Conservation (phyloP, 805 yeast species). For the Teunomyces pallodes region DNA sequence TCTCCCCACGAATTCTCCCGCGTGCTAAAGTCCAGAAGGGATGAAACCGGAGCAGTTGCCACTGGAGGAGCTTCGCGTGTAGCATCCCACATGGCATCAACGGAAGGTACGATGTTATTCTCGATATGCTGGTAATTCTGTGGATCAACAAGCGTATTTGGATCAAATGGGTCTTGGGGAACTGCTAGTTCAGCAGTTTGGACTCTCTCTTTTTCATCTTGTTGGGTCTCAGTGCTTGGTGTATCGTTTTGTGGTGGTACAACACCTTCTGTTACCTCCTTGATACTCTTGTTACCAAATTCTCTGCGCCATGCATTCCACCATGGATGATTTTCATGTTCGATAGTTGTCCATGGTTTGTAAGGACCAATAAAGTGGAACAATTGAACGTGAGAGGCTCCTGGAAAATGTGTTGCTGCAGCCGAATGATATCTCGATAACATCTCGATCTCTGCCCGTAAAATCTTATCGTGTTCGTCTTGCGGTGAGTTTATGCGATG, state of each 20-base stretch:
- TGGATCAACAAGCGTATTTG: conserved; percentile 29
- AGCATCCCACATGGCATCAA: conserved; percentile 44
- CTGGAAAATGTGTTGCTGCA: conserved; percentile 16
- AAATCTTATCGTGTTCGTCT: conserved; percentile 2
- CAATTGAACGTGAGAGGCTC: conserved; percentile 39
- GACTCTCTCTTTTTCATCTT: background rate
- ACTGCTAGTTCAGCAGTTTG: background rate
- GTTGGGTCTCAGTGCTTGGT: background rate
- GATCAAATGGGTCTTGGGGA: conserved; percentile 8
- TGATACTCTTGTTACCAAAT: conserved; percentile 24
- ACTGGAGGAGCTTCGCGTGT: conserved; percentile 42
- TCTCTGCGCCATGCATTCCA: conserved; percentile 37
- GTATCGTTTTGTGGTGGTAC: background rate
- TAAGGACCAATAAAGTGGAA: conserved; percentile 66
- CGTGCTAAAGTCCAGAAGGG: conserved; percentile 3
- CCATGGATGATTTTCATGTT: conserved; percentile 30
- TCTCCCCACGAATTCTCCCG: conserved; percentile 30
- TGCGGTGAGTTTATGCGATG: background rate
- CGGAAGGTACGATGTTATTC: conserved; percentile 7
- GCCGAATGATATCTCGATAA: conserved; percentile 16
- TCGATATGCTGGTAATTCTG: conserved; percentile 24
- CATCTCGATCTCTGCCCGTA: background rate
- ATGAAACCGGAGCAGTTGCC: background rate
- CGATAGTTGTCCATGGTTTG: conserved; percentile 52
- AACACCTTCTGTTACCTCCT: conserved; percentile 13